phyloP scores from a whole-genome alignment of 1,284 basidiomycete genomes.

The Boletus calvinii region DNA sequence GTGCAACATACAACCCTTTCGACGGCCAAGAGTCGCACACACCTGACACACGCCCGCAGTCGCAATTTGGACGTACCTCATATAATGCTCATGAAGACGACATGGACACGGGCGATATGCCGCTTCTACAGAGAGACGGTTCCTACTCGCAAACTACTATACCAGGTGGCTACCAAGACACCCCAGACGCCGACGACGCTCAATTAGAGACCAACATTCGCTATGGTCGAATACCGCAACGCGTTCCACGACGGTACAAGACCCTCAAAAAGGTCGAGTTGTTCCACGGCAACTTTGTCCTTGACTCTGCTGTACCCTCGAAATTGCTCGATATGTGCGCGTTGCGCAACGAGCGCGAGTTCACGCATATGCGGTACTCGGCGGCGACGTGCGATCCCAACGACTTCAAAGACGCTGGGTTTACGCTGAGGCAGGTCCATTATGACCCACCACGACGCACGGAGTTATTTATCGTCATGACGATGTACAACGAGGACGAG shows the following conservation, averaged over 20 bases:
- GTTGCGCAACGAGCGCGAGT: constrained; percentile 79
- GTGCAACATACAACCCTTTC: constrained; percentile 23
- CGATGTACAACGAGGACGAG: constrained; percentile 82
- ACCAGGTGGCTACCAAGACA: constrained; percentile 46
- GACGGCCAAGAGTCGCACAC: constrained; percentile 21
- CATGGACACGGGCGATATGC: constrained; percentile 56
- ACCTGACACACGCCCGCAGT: constrained; percentile 24
- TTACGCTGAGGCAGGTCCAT: constrained; percentile 77
- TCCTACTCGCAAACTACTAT: constrained; percentile 32
- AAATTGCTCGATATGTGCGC: constrained; percentile 82
- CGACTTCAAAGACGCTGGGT: constrained; percentile 77
- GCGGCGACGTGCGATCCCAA: constrained; percentile 94
- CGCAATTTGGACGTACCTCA: constrained; percentile 34
- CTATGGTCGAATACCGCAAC: constrained; percentile 84
- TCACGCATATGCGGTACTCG: constrained; percentile 92
- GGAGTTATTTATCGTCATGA: constrained; percentile 83
- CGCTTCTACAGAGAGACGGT: constrained; percentile 52
- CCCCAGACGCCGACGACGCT: constrained; percentile 38
- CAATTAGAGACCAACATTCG: constrained; percentile 56
- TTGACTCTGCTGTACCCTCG: constrained; percentile 83
- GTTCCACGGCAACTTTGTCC: constrained; percentile 90
- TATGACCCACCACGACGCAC: constrained; percentile 85
- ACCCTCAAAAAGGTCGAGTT: constrained; percentile 88
- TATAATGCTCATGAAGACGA: constrained; percentile 42
- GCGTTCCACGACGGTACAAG: constrained; percentile 84